Evolutionary conservation across 2,329 filamentous ascomycete species (phyloP).

Genomic region (Apiospora marii): DNA sequence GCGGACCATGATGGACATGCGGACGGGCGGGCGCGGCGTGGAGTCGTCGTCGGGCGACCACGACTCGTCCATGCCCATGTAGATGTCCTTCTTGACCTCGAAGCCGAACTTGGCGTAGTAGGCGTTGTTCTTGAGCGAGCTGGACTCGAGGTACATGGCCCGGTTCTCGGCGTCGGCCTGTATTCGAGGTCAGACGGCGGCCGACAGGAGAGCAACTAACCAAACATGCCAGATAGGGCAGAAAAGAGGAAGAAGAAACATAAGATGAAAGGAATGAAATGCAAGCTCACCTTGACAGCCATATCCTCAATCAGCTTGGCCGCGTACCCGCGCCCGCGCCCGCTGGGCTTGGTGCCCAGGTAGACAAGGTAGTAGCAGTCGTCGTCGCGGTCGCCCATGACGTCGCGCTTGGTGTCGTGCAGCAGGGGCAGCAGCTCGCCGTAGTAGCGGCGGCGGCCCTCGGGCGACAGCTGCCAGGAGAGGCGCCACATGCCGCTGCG

Average conservation of each 20-base stretch:
- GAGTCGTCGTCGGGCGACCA: not conserved
- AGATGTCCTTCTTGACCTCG: constrained; percentile 67
- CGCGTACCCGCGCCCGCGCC: constrained; percentile 77
- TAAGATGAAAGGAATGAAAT: too few relatives aligned
- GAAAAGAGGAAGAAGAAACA: too few relatives aligned
- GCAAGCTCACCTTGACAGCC: constrained; percentile 64
- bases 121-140: constrained; percentile 69
- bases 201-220: too few relatives aligned
- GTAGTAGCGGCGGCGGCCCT: constrained; percentile 79
- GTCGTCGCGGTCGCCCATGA: constrained; percentile 71
- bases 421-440: constrained; percentile 78
- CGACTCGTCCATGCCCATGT: constrained; percentile 50
- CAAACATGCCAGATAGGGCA: too few relatives aligned
- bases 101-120: constrained; percentile 84
- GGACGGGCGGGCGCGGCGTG: constrained; percentile 57
- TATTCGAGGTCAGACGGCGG: not conserved
- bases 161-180: constrained; percentile 73
- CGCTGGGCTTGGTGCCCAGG: constrained; percentile 76
- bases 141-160: constrained; percentile 82
- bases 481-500: constrained; percentile 82
- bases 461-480: constrained; percentile 74
- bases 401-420: constrained; percentile 73
- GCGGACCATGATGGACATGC: constrained; percentile 82
- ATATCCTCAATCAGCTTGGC: constrained; percentile 75
- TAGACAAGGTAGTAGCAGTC: constrained; percentile 86